Conservation (phyloP, 352 stramenopile species). For the Pythium brassicae region DNA sequence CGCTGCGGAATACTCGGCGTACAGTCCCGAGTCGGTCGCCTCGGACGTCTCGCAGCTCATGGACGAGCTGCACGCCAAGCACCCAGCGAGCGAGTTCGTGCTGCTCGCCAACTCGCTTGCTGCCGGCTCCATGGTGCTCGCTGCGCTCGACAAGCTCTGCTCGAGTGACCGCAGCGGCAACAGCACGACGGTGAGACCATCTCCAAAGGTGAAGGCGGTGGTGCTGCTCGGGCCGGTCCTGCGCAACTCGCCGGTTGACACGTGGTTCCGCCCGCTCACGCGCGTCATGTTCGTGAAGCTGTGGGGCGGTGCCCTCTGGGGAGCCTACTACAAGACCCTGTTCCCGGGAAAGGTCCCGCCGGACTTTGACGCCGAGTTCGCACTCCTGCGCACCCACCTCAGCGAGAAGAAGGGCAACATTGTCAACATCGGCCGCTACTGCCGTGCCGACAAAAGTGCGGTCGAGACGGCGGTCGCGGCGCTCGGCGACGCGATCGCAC, state of each 20-base stretch:
- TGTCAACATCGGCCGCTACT: conserved; percentile 20
- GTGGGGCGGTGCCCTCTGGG: conserved; percentile 24
- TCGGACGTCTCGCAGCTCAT: conserved; percentile 24
- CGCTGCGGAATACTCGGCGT: conserved; percentile 15
- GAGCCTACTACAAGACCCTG: conserved; percentile 37
- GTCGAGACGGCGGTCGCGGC: conserved; percentile 17
- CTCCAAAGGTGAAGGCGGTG: conserved; percentile 12
- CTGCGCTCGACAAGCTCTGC: conserved; percentile 3
- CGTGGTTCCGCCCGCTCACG: conserved; percentile 26
- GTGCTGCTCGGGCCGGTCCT: conserved; percentile 32
- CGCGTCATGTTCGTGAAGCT: conserved; percentile 27
- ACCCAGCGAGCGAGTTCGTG: conserved; percentile 23
- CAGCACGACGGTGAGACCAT: background rate
- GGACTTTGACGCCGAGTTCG: conserved; percentile 26
- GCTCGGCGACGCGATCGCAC: conserved; percentile 1
- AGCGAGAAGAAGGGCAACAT: conserved; percentile 16
- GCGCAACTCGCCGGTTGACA: conserved; percentile 22
- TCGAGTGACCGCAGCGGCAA: background rate
- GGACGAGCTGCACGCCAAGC: conserved; percentile 13
- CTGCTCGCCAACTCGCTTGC: conserved; percentile 35
- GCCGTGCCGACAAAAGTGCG: conserved; percentile 18
- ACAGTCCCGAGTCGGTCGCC: conserved; percentile 27
- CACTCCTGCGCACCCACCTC: conserved; percentile 20
- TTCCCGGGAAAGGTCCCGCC: conserved; percentile 16
- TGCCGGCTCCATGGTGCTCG: conserved; percentile 29